Conservation (phyloP, 2,329 filamentous ascomycete genomes). For the Alternaria gaisen region DNA sequence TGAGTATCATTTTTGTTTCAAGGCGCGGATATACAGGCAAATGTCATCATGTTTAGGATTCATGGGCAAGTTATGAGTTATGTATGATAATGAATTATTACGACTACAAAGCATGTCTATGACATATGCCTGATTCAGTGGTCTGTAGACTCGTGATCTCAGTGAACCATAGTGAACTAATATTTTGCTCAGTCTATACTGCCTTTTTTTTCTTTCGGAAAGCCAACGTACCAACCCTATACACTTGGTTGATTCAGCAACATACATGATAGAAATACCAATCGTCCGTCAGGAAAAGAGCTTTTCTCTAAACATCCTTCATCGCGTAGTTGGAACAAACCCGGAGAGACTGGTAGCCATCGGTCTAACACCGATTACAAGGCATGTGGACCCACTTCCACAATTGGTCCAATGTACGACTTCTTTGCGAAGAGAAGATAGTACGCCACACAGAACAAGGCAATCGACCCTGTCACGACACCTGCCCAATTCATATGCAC, state of each 20-base stretch:
- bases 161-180: not conserved
- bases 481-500: conserved; percentile 47
- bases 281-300: not conserved
- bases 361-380: conserved; percentile 14
- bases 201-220: not conserved
- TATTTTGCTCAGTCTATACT: not conserved
- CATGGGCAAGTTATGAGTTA: not conserved
- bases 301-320: not conserved
- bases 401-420: conserved; percentile 45
- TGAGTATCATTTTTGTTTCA: conserved; percentile 1
- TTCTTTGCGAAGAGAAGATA: conserved; percentile 43
- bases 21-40: conserved; percentile 13
- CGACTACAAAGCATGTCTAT: not conserved
- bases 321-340: not conserved
- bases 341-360: not conserved
- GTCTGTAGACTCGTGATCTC: not conserved
- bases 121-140: not conserved
- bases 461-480: conserved; percentile 42
- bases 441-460: conserved; percentile 42
- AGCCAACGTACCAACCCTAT: not conserved
- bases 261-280: not conserved
- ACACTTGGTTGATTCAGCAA: not conserved
- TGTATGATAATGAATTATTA: conserved; percentile 12
- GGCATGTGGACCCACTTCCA: conserved; percentile 40
- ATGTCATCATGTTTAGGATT: conserved; percentile 1